phyloP scores from a whole-genome alignment of 2,329 filamentous ascomycete genomes.

The Lasiodiplodia theobromae region DNA sequence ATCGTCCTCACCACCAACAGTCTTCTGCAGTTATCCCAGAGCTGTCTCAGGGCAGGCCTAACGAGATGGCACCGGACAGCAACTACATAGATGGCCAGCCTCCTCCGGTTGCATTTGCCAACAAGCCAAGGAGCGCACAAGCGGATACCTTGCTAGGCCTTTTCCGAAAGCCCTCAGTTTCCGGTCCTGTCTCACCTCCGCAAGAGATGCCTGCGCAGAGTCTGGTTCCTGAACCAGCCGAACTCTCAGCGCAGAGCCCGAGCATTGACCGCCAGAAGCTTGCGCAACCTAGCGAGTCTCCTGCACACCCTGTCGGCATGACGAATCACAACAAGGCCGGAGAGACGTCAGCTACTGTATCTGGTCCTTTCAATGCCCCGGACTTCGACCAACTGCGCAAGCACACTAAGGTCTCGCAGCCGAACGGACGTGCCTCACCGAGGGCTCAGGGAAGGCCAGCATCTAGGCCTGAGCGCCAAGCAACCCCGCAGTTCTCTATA shows the following conservation, averaged over 20 bases:
- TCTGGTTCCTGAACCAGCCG: constrained; percentile 46
- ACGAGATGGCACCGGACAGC: not conserved
- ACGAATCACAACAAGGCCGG: constrained; percentile 29
- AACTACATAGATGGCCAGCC: constrained; percentile 25
- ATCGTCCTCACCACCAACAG: constrained; percentile 6
- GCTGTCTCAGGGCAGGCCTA: constrained; percentile 25
- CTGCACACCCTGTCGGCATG: not conserved
- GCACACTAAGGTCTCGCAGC: constrained; percentile 34
- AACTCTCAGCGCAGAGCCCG: constrained; percentile 55
- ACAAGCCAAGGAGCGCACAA: constrained; percentile 50
- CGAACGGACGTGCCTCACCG: constrained; percentile 17
- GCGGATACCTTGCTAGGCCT: constrained; percentile 55
- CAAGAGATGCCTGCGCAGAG: constrained; percentile 33
- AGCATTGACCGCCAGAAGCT: constrained; percentile 18
- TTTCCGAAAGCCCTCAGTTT: constrained; percentile 42
- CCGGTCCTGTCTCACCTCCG: constrained; percentile 27
- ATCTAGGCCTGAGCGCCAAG: constrained; percentile 13
- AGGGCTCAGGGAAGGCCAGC: constrained; percentile 11
- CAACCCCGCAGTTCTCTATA: constrained; percentile 30
- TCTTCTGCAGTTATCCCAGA: constrained; percentile 17
- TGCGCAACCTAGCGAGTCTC: not conserved
- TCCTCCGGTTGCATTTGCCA: constrained; percentile 24
- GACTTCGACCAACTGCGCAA: constrained; percentile 49
- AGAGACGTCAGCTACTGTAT: constrained; percentile 46
- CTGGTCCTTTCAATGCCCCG: constrained; percentile 51